These are phyloP conservation scores for Ceratobasidium sp. DNA, from an alignment of 1,284 basidiomycete genomes.

Conservation along the genomic window DNA sequence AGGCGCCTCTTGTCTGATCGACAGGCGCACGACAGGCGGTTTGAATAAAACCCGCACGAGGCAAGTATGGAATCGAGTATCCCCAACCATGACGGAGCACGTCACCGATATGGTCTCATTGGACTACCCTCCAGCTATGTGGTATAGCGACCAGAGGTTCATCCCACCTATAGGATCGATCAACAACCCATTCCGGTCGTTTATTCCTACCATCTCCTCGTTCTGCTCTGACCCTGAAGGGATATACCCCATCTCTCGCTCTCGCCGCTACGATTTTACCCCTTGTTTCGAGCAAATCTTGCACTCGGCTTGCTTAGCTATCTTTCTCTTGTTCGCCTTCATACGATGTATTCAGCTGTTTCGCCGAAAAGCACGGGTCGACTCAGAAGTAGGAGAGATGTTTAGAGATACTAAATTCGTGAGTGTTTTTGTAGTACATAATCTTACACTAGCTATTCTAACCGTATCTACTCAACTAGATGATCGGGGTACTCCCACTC, in stretches of 20 bases:
- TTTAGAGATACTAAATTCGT: slow-evolving; percentile 74
- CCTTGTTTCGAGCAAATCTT: slow-evolving; percentile 88
- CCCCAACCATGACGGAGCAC: neutral
- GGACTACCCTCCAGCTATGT: neutral
- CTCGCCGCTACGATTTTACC: slow-evolving; percentile 82
- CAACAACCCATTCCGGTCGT: neutral
- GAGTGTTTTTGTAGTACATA: slow-evolving; percentile 53
- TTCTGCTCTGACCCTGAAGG: slow-evolving; percentile 62
- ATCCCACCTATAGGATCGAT: slow-evolving; percentile 14
- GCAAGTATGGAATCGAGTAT: neutral
- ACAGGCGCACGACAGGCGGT: no score
- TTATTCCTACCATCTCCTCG: neutral
- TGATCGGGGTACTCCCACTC: neutral
- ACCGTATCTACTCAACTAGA: slow-evolving; percentile 15
- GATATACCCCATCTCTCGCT: slow-evolving; percentile 71
- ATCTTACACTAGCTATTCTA: neutral
- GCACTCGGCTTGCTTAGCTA: slow-evolving; percentile 66
- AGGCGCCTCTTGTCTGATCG: neutral
- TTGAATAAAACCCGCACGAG: neutral
- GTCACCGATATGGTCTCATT: neutral
- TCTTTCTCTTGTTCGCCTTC: slow-evolving; percentile 64
- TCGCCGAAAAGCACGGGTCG: slow-evolving; percentile 50
- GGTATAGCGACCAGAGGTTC: neutral
- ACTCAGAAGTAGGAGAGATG: slow-evolving; percentile 60
- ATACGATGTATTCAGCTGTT: slow-evolving; percentile 59